Evolutionary conservation across 2,329 filamentous ascomycete species (phyloP).

Genomic region (Epichloe aotearoae): DNA sequence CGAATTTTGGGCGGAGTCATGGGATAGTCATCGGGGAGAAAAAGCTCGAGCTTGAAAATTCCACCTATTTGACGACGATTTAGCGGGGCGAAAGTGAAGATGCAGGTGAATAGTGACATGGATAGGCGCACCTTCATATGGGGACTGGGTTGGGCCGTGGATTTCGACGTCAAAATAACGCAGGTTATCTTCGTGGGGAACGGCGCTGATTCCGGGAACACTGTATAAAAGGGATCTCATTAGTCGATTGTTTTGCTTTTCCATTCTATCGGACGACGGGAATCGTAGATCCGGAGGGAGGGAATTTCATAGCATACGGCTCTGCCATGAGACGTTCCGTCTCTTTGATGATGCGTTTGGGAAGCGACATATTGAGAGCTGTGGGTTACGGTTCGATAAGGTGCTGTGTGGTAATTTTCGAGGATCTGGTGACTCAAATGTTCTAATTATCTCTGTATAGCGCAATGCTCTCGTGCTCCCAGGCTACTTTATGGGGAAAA

Average conservation of each 20-base stretch:
- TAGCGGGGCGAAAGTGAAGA: slow-evolving; percentile 3
- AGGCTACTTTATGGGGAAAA: neutral
- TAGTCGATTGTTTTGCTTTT: neutral
- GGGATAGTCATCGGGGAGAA: slow-evolving; percentile 95
- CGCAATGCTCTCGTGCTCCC: neutral
- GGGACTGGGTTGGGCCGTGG: slow-evolving; percentile 79
- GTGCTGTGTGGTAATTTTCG: neutral
- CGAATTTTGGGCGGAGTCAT: slow-evolving; percentile 99
- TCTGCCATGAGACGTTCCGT: slow-evolving; percentile 94
- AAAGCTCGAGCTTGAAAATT: slow-evolving; percentile 92
- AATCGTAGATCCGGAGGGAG: slow-evolving; percentile 3
- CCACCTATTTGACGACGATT: slow-evolving; percentile 36
- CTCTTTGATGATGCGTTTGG: slow-evolving; percentile 97
- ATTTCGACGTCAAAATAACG: slow-evolving; percentile 98
- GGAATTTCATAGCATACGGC: slow-evolving; percentile 48
- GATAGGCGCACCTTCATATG: slow-evolving; percentile 66
- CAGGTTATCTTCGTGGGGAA: slow-evolving; percentile 93
- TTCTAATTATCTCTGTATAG: neutral
- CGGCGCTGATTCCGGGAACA: slow-evolving; percentile 88
- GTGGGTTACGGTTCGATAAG: neutral
- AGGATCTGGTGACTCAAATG: too few species aligned
- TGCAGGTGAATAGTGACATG: neutral
- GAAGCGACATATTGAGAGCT: slow-evolving; percentile 51
- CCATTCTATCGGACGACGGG: neutral
- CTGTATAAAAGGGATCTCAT: slow-evolving; percentile 30